Percentiles rank a stretch among this genome's conserved stretches.
Evolutionary conservation across 163 green algal species (phyloP).

Genomic region (Coccomyxa subellipsoidea): DNA sequence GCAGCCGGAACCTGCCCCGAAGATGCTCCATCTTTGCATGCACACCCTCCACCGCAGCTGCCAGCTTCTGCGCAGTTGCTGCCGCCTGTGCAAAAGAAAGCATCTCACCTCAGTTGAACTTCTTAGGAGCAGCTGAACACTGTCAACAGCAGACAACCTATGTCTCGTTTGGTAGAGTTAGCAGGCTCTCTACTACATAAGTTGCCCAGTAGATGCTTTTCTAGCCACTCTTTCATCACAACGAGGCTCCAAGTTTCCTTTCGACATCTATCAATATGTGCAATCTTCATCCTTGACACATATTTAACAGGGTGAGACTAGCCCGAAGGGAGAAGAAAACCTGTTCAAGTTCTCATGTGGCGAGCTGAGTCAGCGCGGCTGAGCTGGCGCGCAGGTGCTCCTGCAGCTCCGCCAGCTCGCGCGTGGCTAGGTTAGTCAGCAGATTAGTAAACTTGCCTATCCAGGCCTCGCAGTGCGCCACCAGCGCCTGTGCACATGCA

Average conservation of each 20-base stretch:
- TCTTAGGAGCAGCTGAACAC: too few relatives aligned
- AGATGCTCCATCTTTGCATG: constrained; percentile 71
- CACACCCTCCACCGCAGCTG: neutral
- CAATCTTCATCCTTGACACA: neutral
- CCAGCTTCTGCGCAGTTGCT: neutral
- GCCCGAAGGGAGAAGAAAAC: constrained; percentile 18
- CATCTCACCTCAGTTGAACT: too few relatives aligned
- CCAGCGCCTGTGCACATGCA: constrained; percentile 55
- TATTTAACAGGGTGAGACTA: neutral
- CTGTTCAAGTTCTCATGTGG: constrained; percentile 64
- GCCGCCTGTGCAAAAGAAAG: too few relatives aligned
- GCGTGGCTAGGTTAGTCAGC: constrained; percentile 61
- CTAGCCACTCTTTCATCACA: neutral
- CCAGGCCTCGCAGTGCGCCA: constrained; percentile 79
- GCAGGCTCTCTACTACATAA: neutral
- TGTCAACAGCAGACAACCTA: too few relatives aligned
- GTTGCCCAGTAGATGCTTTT: too few relatives aligned
- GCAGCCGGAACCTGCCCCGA: constrained; percentile 43
- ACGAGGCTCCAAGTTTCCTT: too few relatives aligned
- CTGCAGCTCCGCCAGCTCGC: constrained; percentile 69
- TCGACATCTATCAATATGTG: too few relatives aligned
- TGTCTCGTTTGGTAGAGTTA: too few relatives aligned
- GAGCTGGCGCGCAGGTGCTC: constrained; percentile 62
- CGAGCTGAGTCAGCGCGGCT: constrained; percentile 35
- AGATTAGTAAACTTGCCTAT: constrained; percentile 71